Evolutionary conservation across 208 protist genomes (phyloP).

Genomic region (Acanthamoeba polyphaga): DNA sequence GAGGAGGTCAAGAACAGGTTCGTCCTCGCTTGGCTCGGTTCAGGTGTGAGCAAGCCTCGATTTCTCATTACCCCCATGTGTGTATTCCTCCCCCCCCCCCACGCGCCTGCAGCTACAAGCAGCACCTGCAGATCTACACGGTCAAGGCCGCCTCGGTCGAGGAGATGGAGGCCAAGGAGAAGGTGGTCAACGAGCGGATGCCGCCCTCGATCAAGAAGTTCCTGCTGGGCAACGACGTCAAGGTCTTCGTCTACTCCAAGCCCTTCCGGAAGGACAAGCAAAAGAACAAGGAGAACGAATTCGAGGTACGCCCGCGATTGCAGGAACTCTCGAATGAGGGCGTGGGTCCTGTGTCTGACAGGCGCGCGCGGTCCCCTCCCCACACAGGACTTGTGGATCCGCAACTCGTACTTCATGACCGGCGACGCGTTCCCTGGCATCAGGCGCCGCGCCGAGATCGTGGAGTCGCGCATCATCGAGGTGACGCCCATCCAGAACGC

Average conservation of each 20-base stretch:
- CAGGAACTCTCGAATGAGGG: not conserved
- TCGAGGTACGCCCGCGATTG: conserved; percentile 45
- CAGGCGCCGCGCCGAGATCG: conserved; percentile 78
- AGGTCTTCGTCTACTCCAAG: conserved; percentile 85
- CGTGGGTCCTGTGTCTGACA: too few species aligned
- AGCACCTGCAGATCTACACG: conserved; percentile 76
- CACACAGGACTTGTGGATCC: conserved; percentile 81
- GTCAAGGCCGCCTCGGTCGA: conserved; percentile 65
- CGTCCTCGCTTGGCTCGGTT: not conserved
- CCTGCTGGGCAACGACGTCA: conserved; percentile 73
- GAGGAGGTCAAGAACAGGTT: conserved; percentile 67
- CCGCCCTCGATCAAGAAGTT: conserved; percentile 71
- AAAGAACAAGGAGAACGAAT: conserved; percentile 77
- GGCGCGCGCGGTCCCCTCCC: not conserved
- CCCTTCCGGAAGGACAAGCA: conserved; percentile 81
- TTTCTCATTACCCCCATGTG: too few species aligned
- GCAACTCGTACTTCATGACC: conserved; percentile 80
- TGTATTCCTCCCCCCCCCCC: not conserved
- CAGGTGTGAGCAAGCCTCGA: too few species aligned
- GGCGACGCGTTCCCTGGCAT: conserved; percentile 81
- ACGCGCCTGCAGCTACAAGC: conserved; percentile 36
- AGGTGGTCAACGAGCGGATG: conserved; percentile 62
- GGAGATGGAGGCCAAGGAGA: conserved; percentile 73
- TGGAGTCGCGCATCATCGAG: conserved; percentile 58
- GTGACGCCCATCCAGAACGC: conserved; percentile 84